Evolutionary conservation across 2,329 filamentous ascomycete genomes (phyloP).

Genomic region (Nannizziopsis arthrosporioides): DNA sequence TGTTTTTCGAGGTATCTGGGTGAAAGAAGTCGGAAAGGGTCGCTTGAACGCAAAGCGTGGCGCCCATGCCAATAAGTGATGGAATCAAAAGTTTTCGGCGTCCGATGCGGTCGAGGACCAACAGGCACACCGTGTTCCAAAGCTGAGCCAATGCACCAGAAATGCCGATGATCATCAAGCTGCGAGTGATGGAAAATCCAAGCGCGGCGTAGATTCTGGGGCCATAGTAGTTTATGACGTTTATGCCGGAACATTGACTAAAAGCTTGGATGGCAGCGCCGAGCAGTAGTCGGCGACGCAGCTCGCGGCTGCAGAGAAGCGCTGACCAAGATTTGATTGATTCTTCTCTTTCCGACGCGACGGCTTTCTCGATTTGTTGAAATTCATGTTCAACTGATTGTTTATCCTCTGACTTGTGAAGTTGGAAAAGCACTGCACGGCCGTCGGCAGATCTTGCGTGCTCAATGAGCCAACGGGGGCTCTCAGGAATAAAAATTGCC

Average conservation of each 20-base stretch:
- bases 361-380: constrained; percentile 31
- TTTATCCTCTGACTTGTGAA: constrained; percentile 26
- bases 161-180: constrained; percentile 42
- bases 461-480: constrained; percentile 42
- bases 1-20: constrained; percentile 20
- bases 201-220: constrained; percentile 36
- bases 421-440: constrained; percentile 37
- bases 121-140: constrained; percentile 39
- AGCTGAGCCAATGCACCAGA: constrained; percentile 40
- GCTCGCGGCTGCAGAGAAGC: constrained; percentile 35
- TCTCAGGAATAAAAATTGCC: constrained; percentile 37
- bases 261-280: constrained; percentile 41
- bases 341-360: constrained; percentile 28
- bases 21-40: constrained; percentile 31
- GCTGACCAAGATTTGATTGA: constrained; percentile 29
- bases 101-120: constrained; percentile 37
- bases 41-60: constrained; percentile 31
- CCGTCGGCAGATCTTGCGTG: constrained; percentile 35
- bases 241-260: constrained; percentile 39
- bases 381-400: constrained; percentile 33
- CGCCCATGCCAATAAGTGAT: constrained; percentile 35
- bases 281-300: constrained; percentile 38
- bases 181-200: constrained; percentile 35
- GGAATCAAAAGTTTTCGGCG: constrained; percentile 40
- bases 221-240: constrained; percentile 37